Evolutionary conservation across 2,329 filamentous ascomycete species (phyloP), one percentile per base, ranked within the genome.

Genomic region (Drechslerella dactyloides): DNA sequence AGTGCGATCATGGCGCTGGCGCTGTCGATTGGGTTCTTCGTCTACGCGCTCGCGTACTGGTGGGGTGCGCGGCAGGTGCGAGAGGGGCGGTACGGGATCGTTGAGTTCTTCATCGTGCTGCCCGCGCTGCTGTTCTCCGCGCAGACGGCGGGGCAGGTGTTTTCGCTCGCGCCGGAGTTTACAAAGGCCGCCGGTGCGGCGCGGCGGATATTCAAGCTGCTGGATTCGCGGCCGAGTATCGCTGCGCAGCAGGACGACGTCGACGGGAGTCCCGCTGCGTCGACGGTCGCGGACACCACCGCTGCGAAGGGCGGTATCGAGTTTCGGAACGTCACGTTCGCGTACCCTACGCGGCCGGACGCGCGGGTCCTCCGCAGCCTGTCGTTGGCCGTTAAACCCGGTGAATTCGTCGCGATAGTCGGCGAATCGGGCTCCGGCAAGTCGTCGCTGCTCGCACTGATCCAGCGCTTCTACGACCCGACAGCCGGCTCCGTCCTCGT

Each of bases 21-120:
- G 15, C 85, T 86, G 77, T 84, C 83, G 74, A 81, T 84, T 8
- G 85, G 86, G 19, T 89, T 88, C 76, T 82, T 90, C 56, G 85
- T 91, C 24, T 90, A 91, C 76, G 87, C 89, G 0, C 84, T 93
- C 60, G 87, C 89, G 0, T 92, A 91, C 79, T 93, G 89, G 88
- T 93, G 89, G 89, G 89, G 89, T 2, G 84, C 89, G 0, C 88
- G 85, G 75, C 85, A 87, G 73, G 90, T 92, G 69, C 84, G 87
- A 57, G 82, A 84, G 46, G 89, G 89, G 2, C 81, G 85, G 63
- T 89, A 89, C 74, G 85, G 84, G 48, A 85, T 87, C 33, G 84
- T 89, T n/a, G 80, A 86, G 57, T 92, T 91, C 80, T 87, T 92
- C 78, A 89, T 90, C 75, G 87, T 92, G 6, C 82, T 91, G 2